Base-by-base conservation (phyloP, 2,329 filamentous ascomycete species). In the Alternaria novae-zelandiae region DNA sequence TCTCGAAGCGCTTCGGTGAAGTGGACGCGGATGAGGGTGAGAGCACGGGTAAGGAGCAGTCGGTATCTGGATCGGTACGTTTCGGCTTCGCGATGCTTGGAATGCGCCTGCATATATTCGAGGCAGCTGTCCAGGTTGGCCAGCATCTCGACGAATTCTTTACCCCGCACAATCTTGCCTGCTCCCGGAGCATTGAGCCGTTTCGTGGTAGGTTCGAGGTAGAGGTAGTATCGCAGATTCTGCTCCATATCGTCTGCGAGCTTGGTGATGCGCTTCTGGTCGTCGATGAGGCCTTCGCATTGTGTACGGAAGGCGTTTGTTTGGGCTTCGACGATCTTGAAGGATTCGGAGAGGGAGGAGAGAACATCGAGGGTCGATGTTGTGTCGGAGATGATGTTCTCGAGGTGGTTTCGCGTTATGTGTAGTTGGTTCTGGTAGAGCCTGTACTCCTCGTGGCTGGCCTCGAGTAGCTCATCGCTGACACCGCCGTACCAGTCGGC, bases 161-260 rank as follows among this genome's bases (percentile, higher is more conserved):
- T 89, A 60, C 91, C 90, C 49, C 94, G 91, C 15, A 97, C 94
- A 59, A 97, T 85, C 61, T 91, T 93, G 53, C 92, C 90, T 20
- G 95, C 94, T 1, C 94, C 94, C 0, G 96, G 94, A 0, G 94
- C 94, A 83, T 98, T 98, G 61, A 99, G 87, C 13, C 94, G 88
- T 59, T 94, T 88, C 0, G 94, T 97, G 64, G 95, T 94, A 50
- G 91, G 94, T 68, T 99, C 96, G 6, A 99, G 86, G 76, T 97
- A 97, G 20, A 91, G 89, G 79, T 99, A 99, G 80, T 97, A 97
- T 75, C 94, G 90, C n/a, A 97, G 84, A 71, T 97, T 96, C 23
- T 92, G 91, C 25, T 92, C 91, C 60, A 99, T 91, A 62, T 94
- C 90, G 69, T 96, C 89, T 3, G 94, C 93, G 45, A 99, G 86